Base-by-base conservation (phyloP, 1,284 basidiomycete genomes). In the Pseudozyma tsukubaensis region DNA sequence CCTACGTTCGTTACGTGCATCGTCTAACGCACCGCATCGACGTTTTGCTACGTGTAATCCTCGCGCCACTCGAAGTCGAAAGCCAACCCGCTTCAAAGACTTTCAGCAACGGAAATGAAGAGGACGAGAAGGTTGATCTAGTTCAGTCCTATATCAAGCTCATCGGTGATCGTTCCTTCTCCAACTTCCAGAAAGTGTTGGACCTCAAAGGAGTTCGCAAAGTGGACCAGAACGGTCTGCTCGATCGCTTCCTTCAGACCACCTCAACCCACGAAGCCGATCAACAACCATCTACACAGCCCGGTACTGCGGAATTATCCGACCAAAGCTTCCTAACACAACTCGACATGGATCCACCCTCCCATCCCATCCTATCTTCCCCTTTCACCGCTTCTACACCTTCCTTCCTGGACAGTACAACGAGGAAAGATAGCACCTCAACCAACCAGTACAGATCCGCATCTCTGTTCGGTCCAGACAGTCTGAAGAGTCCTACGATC, bases 331-430 rank as follows among this genome's bases (percentile, higher is more conserved):
- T 79, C 71, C 47, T 60, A 14, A 65, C 89, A 96, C 49, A 92
- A 93, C 0, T 89, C 39, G 95, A 98, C 84, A 98, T 98, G 95
- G 94, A 97, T 80, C 92, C 92, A 8, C 45, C 70, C 10, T 39
- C 34, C 7, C 58, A 62, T 2, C 63, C 60, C 37, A 18, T 68
- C 40, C 24, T 61, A 42, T 44, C 71, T 19, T 59, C 61, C 45
- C 76, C 72, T 12, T 78, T 66, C 40, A 74, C 62, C 35, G 61
- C 56, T 6, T 58, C 55, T 10, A 68, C 59, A 16, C 67, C 60
- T 47, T 73, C 63, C 51, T 78, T 66, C 55, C 43, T 64, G 50
- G 68, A 66, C 39, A 66, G 48, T 47, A 55, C n/a, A 4, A 50
- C 9, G 24, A 50, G 55, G 47, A 57, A 24, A 24, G 72, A 59